These are phyloP conservation scores for Ramaria sp. DNA, from an alignment of 768 basidiomycete genomes.

Conservation along the genomic window DNA sequence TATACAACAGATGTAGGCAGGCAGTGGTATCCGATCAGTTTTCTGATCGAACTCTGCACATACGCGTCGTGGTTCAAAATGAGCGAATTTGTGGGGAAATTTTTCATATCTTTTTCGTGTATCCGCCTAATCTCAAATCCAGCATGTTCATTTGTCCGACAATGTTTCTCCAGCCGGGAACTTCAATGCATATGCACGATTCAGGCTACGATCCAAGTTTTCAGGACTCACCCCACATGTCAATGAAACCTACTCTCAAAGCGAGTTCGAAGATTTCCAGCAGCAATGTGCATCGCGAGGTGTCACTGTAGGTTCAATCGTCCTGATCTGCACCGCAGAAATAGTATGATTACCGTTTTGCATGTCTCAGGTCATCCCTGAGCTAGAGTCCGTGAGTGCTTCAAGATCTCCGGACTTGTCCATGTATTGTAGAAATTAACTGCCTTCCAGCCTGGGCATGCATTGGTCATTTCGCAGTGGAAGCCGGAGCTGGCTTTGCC, in stretches of 20 bases:
- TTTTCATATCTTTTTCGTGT: not conserved
- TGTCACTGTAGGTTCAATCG: conserved; percentile 12
- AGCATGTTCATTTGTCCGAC: conserved; percentile 20
- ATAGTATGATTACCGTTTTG: too few species aligned
- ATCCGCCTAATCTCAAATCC: not conserved
- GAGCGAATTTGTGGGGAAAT: conserved; percentile 18
- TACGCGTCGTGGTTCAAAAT: conserved; percentile 20
- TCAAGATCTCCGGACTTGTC: too few species aligned
- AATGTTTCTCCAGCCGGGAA: conserved; percentile 13
- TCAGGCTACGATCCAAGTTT: conserved; percentile 16
- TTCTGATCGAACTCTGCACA: conserved; percentile 18
- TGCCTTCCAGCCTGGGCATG: conserved; percentile 24
- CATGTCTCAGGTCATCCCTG: conserved; percentile 14
- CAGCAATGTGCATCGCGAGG: conserved; percentile 16
- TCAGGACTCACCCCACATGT: conserved; percentile 17
- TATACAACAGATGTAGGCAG: conserved; percentile 17
- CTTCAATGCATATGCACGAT: conserved; percentile 17
- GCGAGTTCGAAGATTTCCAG: conserved; percentile 19
- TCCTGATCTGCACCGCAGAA: too few species aligned
- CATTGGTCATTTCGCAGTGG: conserved; percentile 34
- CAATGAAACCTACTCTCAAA: conserved; percentile 19
- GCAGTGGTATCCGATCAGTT: conserved; percentile 18
- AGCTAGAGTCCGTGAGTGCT: conserved; percentile 22
- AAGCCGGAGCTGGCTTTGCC: conserved; percentile 29
- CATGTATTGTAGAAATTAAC: not conserved